Conservation (phyloP, 2,329 filamentous ascomycete species). For the Talaromyces marneffei region DNA sequence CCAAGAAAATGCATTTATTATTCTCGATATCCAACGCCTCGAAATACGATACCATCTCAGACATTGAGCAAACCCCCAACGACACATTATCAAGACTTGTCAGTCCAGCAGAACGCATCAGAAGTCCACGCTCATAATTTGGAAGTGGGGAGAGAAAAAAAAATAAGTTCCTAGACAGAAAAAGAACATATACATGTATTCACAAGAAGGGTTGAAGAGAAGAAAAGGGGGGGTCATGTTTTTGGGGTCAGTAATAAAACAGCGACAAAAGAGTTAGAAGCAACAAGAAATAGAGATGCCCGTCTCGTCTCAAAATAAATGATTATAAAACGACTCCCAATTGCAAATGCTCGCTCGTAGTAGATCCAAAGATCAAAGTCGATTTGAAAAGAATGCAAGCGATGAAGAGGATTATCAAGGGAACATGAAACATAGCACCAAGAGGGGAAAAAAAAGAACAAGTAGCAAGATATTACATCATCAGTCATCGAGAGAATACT, state of each 20-base stretch:
- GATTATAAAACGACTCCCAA: conserved; percentile 10
- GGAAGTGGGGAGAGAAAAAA: not conserved
- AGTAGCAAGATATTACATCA: conserved; percentile 1
- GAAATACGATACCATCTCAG: not conserved
- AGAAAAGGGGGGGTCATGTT: not conserved
- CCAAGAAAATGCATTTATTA: not conserved
- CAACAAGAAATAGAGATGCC: conserved; percentile 5
- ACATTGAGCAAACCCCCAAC: not conserved
- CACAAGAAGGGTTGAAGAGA: not conserved
- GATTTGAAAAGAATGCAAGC: conserved; percentile 6
- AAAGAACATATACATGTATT: conserved; percentile 7
- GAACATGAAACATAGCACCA: not conserved
- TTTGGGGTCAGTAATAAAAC: conserved; percentile 4
- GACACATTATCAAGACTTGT: not conserved
- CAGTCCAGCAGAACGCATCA: not conserved
- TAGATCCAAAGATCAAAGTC: conserved; percentile 12
- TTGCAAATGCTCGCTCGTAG: conserved; percentile 15
- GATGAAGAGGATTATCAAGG: not conserved
- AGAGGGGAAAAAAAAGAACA: not conserved
- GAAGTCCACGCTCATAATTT: not conserved
- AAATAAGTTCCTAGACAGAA: not conserved
- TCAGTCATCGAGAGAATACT: conserved; percentile 57
- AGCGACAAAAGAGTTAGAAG: conserved; percentile 8
- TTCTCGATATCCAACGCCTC: not conserved
- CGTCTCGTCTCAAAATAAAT: not conserved